Conservation (phyloP, 2,329 filamentous ascomycete genomes). For the Emmonsiellopsis sp. region DNA sequence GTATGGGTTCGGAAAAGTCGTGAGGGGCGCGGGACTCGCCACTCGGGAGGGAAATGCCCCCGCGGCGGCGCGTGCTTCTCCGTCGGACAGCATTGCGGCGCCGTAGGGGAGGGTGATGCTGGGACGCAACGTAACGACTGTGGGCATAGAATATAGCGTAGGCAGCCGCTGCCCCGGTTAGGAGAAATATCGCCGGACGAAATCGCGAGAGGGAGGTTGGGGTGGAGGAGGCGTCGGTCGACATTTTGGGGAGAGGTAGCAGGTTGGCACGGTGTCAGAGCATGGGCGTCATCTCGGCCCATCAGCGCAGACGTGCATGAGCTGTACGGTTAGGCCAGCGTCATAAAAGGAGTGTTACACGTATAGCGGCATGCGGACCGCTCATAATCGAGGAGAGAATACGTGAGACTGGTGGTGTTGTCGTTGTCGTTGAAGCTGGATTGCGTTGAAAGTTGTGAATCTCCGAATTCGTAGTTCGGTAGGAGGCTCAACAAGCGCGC, state of each 20-base stretch:
- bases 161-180: constrained; percentile 33
- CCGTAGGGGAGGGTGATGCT: constrained; percentile 22
- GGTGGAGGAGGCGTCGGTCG: constrained; percentile 20
- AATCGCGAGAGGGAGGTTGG: constrained; percentile 29
- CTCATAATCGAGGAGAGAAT: neutral
- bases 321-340: neutral
- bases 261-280: neutral
- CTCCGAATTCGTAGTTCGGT: neutral
- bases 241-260: neutral
- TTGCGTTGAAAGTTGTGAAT: neutral
- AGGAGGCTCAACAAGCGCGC: neutral
- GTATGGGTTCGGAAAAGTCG: constrained; percentile 22
- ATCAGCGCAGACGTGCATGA: neutral
- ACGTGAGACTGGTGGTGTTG: neutral
- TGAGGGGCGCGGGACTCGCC: constrained; percentile 5
- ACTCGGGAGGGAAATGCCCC: constrained; percentile 9
- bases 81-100: constrained; percentile 33
- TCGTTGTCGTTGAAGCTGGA: neutral
- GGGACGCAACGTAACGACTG: constrained; percentile 21
- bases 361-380: neutral
- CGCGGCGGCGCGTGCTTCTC: constrained; percentile 11
- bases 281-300: neutral
- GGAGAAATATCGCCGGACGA: constrained; percentile 32
- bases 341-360: neutral
- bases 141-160: constrained; percentile 34